Conservation (phyloP, 148 eudicot species). For the Chenopodium quinoa region DNA sequence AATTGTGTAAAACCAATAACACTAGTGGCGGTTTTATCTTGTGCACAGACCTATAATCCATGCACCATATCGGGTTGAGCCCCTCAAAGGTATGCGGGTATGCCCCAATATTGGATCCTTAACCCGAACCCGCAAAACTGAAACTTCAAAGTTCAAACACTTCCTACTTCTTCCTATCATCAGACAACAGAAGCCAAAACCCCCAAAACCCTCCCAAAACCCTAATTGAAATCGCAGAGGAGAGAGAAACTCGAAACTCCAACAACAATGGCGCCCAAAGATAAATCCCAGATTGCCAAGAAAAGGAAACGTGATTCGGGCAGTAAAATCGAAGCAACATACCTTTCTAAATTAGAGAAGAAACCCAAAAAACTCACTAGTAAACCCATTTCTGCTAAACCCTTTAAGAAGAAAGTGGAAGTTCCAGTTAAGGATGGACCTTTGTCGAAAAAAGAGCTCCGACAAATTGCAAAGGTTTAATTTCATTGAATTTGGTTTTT, state of each 20-base stretch:
- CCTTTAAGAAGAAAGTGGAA: conserved; percentile 2
- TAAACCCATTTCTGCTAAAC: conserved; percentile 18
- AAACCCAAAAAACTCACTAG: conserved; percentile 22
- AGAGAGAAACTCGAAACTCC: not conserved
- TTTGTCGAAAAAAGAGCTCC: conserved; percentile 23
- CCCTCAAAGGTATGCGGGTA: too few species aligned
- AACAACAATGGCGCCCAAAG: conserved; percentile 31
- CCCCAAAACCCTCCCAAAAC: conserved; percentile 29
- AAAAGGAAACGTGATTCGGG: conserved; percentile 44
- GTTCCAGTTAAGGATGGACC: conserved; percentile 5
- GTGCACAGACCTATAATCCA: too few species aligned
- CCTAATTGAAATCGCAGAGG: not conserved
- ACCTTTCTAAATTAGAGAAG: conserved; percentile 35
- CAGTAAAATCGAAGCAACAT: conserved; percentile 20
- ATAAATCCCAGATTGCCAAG: conserved; percentile 24
- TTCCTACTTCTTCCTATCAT: not conserved
- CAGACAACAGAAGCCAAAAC: not conserved
- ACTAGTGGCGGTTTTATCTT: too few species aligned
- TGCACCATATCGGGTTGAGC: too few species aligned
- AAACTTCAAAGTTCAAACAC: not conserved
- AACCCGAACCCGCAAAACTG: not conserved
- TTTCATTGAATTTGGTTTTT: not conserved
- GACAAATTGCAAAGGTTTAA: conserved; percentile 20
- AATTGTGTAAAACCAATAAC: too few species aligned
- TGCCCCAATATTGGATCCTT: not conserved